These are phyloP conservation scores for Leccinum subspadiceum DNA, from an alignment of 1,284 basidiomycete species.

Conservation along the genomic window DNA sequence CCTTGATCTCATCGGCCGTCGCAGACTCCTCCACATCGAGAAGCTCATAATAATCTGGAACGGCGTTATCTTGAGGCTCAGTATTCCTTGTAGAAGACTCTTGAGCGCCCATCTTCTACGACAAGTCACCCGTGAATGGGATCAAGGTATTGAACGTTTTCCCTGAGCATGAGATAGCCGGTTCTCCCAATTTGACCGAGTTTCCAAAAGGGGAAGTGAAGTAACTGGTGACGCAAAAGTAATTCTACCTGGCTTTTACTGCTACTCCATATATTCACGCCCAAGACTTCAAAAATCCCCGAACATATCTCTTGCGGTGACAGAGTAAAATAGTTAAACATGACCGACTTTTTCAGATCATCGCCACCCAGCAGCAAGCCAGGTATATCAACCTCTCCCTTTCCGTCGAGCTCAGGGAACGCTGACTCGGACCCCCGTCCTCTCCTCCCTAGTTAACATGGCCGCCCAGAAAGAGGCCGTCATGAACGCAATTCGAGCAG, in stretches of 20 bases:
- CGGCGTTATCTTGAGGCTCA: conserved; percentile 28
- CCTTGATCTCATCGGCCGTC: conserved; percentile 87
- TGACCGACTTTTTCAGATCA: conserved; percentile 51
- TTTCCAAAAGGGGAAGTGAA: conserved; percentile 18
- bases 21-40: conserved; percentile 79
- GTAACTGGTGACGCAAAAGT: not conserved
- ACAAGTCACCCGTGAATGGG: not conserved
- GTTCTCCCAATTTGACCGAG: not conserved
- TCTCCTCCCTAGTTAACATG: conserved; percentile 52
- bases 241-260: not conserved
- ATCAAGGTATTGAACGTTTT: not conserved
- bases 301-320: not conserved
- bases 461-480: conserved; percentile 65
- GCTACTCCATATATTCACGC: not conserved
- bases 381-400: conserved; percentile 27
- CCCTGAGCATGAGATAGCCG: not conserved
- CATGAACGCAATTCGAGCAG: conserved; percentile 66
- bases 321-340: conserved; percentile 23
- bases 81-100: conserved; percentile 52
- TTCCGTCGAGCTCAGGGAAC: not conserved
- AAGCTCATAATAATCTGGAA: conserved; percentile 77
- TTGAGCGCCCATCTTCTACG: conserved; percentile 59
- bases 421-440: not conserved
- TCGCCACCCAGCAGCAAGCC: conserved; percentile 27
- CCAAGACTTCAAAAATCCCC: not conserved